These are phyloP conservation scores for Hibiscus trionum DNA, from an alignment of 345 rosid species.

Conservation along the genomic window DNA sequence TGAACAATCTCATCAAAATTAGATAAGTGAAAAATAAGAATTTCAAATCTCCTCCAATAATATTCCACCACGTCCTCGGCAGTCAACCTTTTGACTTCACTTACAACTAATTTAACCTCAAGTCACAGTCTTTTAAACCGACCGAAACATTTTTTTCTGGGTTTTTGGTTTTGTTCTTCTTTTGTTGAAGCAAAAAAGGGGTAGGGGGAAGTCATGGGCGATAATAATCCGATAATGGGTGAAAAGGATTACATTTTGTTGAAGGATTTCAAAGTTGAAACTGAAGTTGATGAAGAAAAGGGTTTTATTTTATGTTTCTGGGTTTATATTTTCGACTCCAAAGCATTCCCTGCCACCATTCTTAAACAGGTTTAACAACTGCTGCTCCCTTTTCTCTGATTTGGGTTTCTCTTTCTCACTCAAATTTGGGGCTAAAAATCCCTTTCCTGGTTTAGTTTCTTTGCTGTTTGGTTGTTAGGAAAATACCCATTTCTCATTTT, in stretches of 20 bases:
- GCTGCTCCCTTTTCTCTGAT: background rate
- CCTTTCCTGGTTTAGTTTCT: no score
- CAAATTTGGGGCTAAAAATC: background rate
- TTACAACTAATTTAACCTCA: background rate
- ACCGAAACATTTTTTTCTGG: background rate
- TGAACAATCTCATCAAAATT: no score
- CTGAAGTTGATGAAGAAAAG: conserved; percentile 32
- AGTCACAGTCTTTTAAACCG: background rate
- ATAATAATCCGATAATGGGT: background rate
- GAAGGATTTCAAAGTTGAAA: conserved; percentile 23
- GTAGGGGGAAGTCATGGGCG: background rate
- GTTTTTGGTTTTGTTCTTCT: background rate
- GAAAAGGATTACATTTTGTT: conserved; percentile 32
- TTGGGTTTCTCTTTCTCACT: background rate
- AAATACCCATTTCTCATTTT: background rate
- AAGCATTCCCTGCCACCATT: conserved; percentile 47
- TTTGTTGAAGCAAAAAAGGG: background rate
- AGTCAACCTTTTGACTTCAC: background rate
- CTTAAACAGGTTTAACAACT: conserved; percentile 42
- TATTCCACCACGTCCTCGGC: background rate
- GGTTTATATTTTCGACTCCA: conserved; percentile 53
- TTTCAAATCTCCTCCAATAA: background rate
- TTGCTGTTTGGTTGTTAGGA: background rate
- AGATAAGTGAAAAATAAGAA: no score
- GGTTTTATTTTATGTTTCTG: conserved; percentile 53